Conservation (phyloP, 441 rosid species). For the Pelargonium australe region DNA sequence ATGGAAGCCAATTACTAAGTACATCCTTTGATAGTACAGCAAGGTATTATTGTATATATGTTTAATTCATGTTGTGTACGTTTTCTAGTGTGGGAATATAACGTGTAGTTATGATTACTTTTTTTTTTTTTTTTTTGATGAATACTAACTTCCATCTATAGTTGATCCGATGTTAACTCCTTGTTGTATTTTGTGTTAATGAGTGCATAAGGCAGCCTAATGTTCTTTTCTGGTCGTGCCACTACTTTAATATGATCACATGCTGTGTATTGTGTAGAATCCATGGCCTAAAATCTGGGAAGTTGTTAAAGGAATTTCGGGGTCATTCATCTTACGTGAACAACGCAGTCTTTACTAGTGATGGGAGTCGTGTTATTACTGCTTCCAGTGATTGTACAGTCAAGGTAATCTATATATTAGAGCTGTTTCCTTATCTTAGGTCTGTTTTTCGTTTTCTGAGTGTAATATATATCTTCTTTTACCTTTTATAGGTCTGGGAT, state of each 20-base stretch:
- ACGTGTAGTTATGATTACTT: background rate
- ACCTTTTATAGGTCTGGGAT: slow-evolving; percentile 82
- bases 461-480: slow-evolving; percentile 19
- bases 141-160: no score
- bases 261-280: slow-evolving; percentile 39
- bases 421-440: background rate
- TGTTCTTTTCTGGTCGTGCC: background rate
- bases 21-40: slow-evolving; percentile 92
- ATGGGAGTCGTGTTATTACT: slow-evolving; percentile 82
- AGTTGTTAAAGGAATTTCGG: slow-evolving; percentile 85
- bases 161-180: no score
- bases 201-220: background rate
- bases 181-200: background rate
- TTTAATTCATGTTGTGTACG: slow-evolving; percentile 5
- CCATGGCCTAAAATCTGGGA: slow-evolving; percentile 89
- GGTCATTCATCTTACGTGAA: slow-evolving; percentile 77
- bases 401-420: slow-evolving; percentile 37
- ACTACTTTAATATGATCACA: background rate
- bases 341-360: slow-evolving; percentile 82
- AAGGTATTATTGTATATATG: slow-evolving; percentile 40
- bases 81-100: background rate
- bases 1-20: slow-evolving; percentile 91
- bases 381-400: slow-evolving; percentile 94
- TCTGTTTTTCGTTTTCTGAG: slow-evolving; percentile 12
- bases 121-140: background rate